Base-by-base conservation (phyloP, 345 rosid genomes). In the Pseudoturritis turrita region DNA sequence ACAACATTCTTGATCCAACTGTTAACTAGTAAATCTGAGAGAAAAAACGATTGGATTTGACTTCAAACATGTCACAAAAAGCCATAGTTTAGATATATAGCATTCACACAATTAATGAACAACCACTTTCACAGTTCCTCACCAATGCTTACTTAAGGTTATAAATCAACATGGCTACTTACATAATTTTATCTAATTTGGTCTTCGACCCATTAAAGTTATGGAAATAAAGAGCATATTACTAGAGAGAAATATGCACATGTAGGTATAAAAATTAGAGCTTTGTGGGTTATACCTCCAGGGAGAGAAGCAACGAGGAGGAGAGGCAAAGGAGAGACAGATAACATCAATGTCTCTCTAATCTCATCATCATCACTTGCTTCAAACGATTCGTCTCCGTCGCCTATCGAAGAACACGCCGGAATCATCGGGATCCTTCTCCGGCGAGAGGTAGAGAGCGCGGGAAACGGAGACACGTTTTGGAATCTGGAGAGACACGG, bases 271-370 rank as follows among this genome's bases (percentile, higher is more conserved):
- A 33, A 9, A 62, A 54, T 4, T 61, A 33, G 47, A 73, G 75
- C 10, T 43, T 10, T 55, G 23, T 4, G 49, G 31, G 14, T 23
- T 83, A n/a, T n/a, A 91, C 96, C 96, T 87, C 96, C 97, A 18
- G 96, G 99, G 73, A 95, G 90, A 58, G 96, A 78, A 78, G 88
- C 92, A 26, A 87, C 28, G 75, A 85, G 37, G 15, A 91, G 79
- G 49, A 91, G 66, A 70, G 96, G 87, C 69, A 89, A 33, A 77
- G 96, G 93, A 72, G 71, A 57, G 76, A 95, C 78, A 57, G 97
- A 91, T 75, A 80, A 85, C 53, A 95, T 28, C 26, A 86, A 47
- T 7, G 90, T 84, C 84, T 88, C 89, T 18, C 22, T 56, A 22
- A 73, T 31, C 73, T 66, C 81, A 39, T 36, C 75, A 69, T 46